Conservation (phyloP, 2,329 filamentous ascomycete genomes). For the Pseudophaeomoniella oleicola region DNA sequence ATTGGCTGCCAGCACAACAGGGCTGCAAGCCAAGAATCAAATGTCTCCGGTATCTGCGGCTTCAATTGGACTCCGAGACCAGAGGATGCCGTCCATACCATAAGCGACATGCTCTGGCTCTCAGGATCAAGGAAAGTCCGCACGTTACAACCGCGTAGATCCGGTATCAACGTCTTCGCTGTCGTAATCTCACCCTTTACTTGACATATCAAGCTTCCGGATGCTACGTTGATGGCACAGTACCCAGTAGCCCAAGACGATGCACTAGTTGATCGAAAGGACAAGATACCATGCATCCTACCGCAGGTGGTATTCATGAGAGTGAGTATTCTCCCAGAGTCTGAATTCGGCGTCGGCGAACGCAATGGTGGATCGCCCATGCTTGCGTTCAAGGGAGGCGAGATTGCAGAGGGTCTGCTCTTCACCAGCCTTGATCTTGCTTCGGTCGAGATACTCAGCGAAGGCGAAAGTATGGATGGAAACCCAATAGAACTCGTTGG, state of each 20-base stretch:
- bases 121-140: slow-evolving; percentile 32
- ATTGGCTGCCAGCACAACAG: slow-evolving; percentile 37
- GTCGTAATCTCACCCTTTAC: slow-evolving; percentile 30
- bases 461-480: slow-evolving; percentile 21
- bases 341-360: slow-evolving; percentile 25
- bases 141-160: slow-evolving; percentile 34
- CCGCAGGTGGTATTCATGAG: slow-evolving; percentile 38
- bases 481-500: slow-evolving; percentile 29
- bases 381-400: slow-evolving; percentile 6
- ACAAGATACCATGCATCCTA: slow-evolving; percentile 37
- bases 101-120: slow-evolving; percentile 30
- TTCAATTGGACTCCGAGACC: slow-evolving; percentile 31
- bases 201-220: slow-evolving; percentile 34
- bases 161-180: slow-evolving; percentile 32
- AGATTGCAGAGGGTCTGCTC: slow-evolving; percentile 5
- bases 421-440: neutral
- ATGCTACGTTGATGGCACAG: slow-evolving; percentile 36
- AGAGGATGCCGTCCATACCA: slow-evolving; percentile 31
- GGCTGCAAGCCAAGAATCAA: slow-evolving; percentile 37
- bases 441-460: slow-evolving; percentile 3
- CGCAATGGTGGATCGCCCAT: slow-evolving; percentile 2
- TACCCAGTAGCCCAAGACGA: slow-evolving; percentile 34
- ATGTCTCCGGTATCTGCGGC: slow-evolving; percentile 34
- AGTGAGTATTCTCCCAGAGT: slow-evolving; percentile 32
- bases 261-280: slow-evolving; percentile 27